These are phyloP conservation scores for Cytospora piceicola DNA, from an alignment of 2,329 filamentous ascomycete species.

Conservation along the genomic window DNA sequence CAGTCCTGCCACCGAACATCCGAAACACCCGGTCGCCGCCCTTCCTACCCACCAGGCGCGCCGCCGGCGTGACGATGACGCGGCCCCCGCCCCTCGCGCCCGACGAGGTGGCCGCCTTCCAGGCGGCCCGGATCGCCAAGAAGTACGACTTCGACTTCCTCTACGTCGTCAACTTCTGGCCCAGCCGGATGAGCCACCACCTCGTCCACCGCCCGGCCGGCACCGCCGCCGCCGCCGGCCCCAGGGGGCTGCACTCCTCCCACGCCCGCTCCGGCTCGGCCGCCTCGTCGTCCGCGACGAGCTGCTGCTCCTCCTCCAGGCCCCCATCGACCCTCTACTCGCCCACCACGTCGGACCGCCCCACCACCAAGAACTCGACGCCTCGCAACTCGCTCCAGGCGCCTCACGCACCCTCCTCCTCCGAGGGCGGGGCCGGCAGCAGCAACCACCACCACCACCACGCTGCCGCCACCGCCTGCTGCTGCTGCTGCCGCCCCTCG, in stretches of 20 bases:
- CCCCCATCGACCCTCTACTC: conserved; percentile 28
- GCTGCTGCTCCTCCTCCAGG: conserved; percentile 20
- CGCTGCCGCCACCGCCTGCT: too few species aligned
- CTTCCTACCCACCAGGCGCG: conserved; percentile 39
- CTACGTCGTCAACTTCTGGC: conserved; percentile 64
- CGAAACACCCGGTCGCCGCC: conserved; percentile 38
- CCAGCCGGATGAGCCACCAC: conserved; percentile 40
- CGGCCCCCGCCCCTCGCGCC: conserved; percentile 51
- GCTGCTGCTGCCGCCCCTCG: conserved; percentile 30
- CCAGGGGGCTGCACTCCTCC: conserved; percentile 11
- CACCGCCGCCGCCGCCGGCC: too few species aligned
- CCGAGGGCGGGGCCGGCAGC: conserved; percentile 11
- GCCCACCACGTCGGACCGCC: conserved; percentile 14
- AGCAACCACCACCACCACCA: too few species aligned
- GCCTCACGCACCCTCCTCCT: too few species aligned
- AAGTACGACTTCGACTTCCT: conserved; percentile 62
- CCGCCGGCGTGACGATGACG: conserved; percentile 5
- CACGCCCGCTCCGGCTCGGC: background rate
- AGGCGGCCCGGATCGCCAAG: conserved; percentile 58
- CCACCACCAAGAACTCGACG: conserved; percentile 25
- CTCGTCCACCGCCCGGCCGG: conserved; percentile 30
- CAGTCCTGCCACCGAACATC: conserved; percentile 15
- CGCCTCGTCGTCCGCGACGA: conserved; percentile 14
- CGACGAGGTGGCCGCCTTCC: conserved; percentile 54
- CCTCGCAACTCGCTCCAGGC: conserved; percentile 28